Evolutionary conservation across 1,139 yeast genomes (phyloP).

Genomic region (Magnusiomyces paraingens): DNA sequence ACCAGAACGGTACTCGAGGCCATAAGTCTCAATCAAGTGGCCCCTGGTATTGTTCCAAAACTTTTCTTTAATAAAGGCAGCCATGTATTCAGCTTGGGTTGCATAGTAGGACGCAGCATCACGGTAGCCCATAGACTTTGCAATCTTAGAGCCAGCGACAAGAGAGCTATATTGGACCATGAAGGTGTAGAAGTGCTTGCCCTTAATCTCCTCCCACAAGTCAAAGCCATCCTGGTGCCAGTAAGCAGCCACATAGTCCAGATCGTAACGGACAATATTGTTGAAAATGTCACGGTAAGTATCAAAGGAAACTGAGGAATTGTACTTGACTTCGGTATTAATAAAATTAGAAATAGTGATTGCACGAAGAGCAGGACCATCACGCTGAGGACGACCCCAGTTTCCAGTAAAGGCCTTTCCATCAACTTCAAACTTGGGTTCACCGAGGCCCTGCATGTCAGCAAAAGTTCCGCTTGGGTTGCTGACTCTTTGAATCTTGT

Average conservation of each 20-base stretch:
- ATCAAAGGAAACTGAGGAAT: conserved; percentile 22
- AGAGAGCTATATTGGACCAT: conserved; percentile 68
- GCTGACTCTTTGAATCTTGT: conserved; percentile 52
- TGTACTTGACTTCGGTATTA: conserved; percentile 36
- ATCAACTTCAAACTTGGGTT: conserved; percentile 75
- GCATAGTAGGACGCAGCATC: conserved; percentile 30
- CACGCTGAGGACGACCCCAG: conserved; percentile 97
- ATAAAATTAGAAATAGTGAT: conserved; percentile 58
- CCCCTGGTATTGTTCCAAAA: conserved; percentile 37
- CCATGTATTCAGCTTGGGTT: conserved; percentile 32
- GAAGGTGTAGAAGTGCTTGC: conserved; percentile 72
- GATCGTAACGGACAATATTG: conserved; percentile 59
- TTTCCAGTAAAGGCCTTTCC: conserved; percentile 51
- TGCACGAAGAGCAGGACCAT: conserved; percentile 84
- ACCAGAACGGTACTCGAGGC: conserved; percentile 48
- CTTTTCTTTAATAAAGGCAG: conserved; percentile 32
- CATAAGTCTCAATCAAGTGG: conserved; percentile 66
- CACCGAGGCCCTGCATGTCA: conserved; percentile 60
- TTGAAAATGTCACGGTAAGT: conserved; percentile 25
- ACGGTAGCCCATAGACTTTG: conserved; percentile 36
- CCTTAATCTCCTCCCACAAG: conserved; percentile 84
- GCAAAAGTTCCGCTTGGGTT: conserved; percentile 66
- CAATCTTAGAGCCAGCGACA: conserved; percentile 48
- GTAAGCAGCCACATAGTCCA: conserved; percentile 52
- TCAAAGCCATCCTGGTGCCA: conserved; percentile 74